Evolutionary conservation across 1,284 basidiomycete species (phyloP).

Genomic region (Porogramme epimiltina): DNA sequence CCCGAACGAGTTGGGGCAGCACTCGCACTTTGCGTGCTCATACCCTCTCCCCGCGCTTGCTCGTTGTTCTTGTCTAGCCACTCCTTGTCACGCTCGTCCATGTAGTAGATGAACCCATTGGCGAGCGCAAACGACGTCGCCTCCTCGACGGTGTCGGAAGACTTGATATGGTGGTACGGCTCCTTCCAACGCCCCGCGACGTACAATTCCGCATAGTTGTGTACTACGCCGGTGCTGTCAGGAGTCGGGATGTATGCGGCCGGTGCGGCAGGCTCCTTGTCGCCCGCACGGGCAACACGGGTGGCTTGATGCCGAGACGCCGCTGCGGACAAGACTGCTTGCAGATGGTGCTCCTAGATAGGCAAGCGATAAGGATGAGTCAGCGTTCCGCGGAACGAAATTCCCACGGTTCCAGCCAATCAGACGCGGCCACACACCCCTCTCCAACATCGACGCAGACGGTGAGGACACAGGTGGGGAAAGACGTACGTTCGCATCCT

Average conservation of each 20-base stretch:
- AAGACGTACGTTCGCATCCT: slow-evolving; percentile 83
- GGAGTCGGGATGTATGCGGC: slow-evolving; percentile 90
- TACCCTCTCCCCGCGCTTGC: slow-evolving; percentile 84
- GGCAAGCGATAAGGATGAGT: slow-evolving; percentile 44
- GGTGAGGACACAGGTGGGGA: slow-evolving; percentile 35
- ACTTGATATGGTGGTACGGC: slow-evolving; percentile 80
- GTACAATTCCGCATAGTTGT: slow-evolving; percentile 78
- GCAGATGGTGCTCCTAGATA: slow-evolving; percentile 88
- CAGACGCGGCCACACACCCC: slow-evolving; percentile 43
- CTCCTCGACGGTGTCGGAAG: slow-evolving; percentile 90
- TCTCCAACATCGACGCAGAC: slow-evolving; percentile 46
- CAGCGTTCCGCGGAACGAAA: slow-evolving; percentile 62
- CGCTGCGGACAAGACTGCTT: slow-evolving; percentile 79
- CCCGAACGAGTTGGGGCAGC: slow-evolving; percentile 56
- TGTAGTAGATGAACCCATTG: slow-evolving; percentile 82
- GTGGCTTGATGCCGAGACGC: slow-evolving; percentile 56
- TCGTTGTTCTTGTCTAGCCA: slow-evolving; percentile 95
- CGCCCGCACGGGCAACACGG: slow-evolving; percentile 44
- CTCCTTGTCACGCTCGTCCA: slow-evolving; percentile 95
- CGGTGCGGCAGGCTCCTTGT: slow-evolving; percentile 45
- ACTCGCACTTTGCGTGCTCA: slow-evolving; percentile 72
- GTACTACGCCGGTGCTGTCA: slow-evolving; percentile 82
- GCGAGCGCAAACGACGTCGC: slow-evolving; percentile 55
- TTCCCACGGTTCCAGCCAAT: slow-evolving; percentile 51
- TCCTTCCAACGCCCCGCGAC: slow-evolving; percentile 72